phyloP scores from a whole-genome alignment of 2,329 filamentous ascomycete genomes.

The Trichoderma sp. region DNA sequence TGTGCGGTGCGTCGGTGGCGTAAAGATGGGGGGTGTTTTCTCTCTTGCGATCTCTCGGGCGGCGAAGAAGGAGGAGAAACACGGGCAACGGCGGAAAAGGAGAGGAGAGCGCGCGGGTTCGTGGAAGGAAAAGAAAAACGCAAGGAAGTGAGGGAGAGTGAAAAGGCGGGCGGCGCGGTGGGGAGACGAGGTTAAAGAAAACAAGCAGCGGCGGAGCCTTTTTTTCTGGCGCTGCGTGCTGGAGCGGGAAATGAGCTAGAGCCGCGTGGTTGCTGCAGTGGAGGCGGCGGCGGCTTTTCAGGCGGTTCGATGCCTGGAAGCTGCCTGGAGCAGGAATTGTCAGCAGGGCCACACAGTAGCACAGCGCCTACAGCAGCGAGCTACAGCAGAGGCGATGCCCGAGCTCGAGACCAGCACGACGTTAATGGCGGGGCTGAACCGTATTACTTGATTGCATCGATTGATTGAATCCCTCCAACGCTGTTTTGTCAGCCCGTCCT shows the following conservation, averaged over 20 bases:
- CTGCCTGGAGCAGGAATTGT: not conserved
- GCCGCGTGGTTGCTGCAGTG: slow-evolving; percentile 16
- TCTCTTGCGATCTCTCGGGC: slow-evolving; percentile 1
- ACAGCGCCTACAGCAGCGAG: not conserved
- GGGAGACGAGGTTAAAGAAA: slow-evolving; percentile 24
- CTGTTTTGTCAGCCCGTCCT: not conserved
- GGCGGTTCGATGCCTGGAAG: slow-evolving; percentile 18
- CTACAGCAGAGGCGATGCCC: not conserved
- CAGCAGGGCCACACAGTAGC: not conserved
- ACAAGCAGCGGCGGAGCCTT: slow-evolving; percentile 16
- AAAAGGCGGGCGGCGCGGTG: slow-evolving; percentile 24
- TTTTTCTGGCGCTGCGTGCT: slow-evolving; percentile 6
- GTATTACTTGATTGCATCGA: not conserved
- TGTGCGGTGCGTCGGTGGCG: slow-evolving; percentile 31
- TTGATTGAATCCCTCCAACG: not conserved
- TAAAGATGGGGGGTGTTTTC: not conserved
- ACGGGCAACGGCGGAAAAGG: not conserved
- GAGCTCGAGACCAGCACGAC: not conserved
- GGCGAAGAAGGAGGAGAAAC: slow-evolving; percentile 8
- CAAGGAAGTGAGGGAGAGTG: slow-evolving; percentile 16
- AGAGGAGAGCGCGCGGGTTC: slow-evolving; percentile 3
- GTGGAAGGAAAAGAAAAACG: slow-evolving; percentile 21
- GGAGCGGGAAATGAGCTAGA: slow-evolving; percentile 17
- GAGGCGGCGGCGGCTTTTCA: slow-evolving; percentile 10
- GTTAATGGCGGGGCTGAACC: slow-evolving; percentile 9